Evolutionary conservation across 345 rosid species (phyloP), one percentile per base, ranked within the genome.

Genomic region (Pugionium cornutum): DNA sequence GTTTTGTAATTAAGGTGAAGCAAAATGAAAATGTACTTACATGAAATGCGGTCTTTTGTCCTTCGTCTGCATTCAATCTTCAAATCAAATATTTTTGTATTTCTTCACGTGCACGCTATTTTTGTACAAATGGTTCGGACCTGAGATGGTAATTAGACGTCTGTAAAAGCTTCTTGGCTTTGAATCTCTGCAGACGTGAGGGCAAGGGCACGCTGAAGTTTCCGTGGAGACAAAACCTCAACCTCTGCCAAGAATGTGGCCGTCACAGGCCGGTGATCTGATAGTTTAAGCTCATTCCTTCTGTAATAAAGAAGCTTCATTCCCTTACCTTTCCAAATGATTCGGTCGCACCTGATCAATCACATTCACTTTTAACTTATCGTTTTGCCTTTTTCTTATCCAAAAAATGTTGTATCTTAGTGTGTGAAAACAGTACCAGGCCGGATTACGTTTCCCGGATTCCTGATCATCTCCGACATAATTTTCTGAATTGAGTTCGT

Each of bases 231-330:
- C 71, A 87, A 83, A 75, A 86, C 92, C 82, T 92, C 98, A 62
- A 85, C 96, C 81, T 88, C 82, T 11, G 69, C 91, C 83, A 78
- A 61, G 74, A 79, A 89, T 2, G 79, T 79, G 60, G 98, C 98
- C 8, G 84, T 80, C 58, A 92, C 97, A 8, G 97, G 97, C 11
- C 98, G 88, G 67, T 92, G 98, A 74, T 92, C 97, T 4, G 98
- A 92, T 41, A 85, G 76, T 66, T 72, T 86, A 54, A 84, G 75
- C 75, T 92, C 97, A 41, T 72, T 78, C 60, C 98, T 86, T 77
- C 78, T 69, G 77, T 92, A 89, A 30, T 67, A 64, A 61, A 86
- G 69, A 50, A 83, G 92, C 83, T 49, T 88, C 83, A 89, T 79
- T 62, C 94, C 97, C 67, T 82, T 92, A 26, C 97, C 98, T n/a